phyloP scores from a whole-genome alignment of 2,329 filamentous ascomycete species.

The Alternaria metachromatica region DNA sequence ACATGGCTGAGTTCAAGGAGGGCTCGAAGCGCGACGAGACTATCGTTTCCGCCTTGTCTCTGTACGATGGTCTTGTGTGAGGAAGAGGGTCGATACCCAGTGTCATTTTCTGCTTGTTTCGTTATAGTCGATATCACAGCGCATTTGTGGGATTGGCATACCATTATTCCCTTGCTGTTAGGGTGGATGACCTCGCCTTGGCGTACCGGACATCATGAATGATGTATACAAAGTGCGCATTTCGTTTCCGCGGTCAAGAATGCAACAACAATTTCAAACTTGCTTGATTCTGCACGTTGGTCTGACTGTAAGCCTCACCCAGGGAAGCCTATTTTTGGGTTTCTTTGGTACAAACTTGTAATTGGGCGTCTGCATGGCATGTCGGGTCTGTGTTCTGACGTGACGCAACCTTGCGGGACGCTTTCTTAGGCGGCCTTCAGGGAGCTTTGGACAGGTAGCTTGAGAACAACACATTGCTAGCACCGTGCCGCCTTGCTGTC shows the following conservation, averaged over 20 bases:
- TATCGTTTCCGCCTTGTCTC: conserved; percentile 92
- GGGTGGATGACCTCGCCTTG: conserved; percentile 39
- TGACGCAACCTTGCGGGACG: conserved; percentile 3
- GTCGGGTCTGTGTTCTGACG: neutral
- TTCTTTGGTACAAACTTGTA: neutral
- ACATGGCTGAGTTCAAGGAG: conserved; percentile 99
- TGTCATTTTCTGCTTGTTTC: conserved; percentile 41
- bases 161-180: conserved; percentile 41
- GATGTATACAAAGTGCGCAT: conserved; percentile 43
- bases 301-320: neutral
- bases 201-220: conserved; percentile 40
- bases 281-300: neutral
- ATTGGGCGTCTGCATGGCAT: neutral
- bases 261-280: conserved; percentile 15
- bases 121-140: conserved; percentile 48
- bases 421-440: conserved; percentile 14
- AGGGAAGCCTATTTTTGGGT: neutral
- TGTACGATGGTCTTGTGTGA: conserved; percentile 94
- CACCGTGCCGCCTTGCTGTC: conserved; percentile 5
- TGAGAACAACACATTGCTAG: conserved; percentile 29
- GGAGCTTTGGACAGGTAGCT: conserved; percentile 36
- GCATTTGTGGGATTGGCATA: conserved; percentile 41
- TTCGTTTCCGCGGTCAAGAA: conserved; percentile 4
- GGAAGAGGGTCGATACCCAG: conserved; percentile 22
- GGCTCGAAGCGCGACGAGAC: conserved; percentile 98